Evolutionary conservation across 306 rosid species (phyloP).

Genomic region (Lagenaria siceraria): DNA sequence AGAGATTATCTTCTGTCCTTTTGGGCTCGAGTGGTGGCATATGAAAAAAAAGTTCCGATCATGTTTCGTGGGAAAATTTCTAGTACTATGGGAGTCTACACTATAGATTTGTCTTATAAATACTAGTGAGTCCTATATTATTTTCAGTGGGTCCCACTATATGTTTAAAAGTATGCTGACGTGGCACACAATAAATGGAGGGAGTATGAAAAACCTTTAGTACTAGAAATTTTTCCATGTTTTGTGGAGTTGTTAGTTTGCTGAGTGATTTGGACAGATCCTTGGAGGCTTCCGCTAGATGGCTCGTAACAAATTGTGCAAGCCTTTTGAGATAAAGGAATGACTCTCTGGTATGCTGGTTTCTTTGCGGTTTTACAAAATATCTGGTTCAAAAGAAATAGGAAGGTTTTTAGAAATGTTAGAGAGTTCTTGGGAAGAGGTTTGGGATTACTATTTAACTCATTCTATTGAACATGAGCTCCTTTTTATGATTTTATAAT

Average conservation of each 20-base stretch:
- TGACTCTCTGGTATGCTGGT: neutral
- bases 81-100: too few species aligned
- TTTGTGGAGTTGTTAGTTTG: neutral
- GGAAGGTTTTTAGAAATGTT: neutral
- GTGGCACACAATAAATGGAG: too few species aligned
- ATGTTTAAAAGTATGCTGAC: too few species aligned
- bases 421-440: neutral
- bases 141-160: too few species aligned
- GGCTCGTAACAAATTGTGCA: neutral
- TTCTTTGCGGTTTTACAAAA: neutral
- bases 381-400: neutral
- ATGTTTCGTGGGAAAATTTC: too few species aligned
- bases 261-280: neutral
- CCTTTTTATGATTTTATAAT: neutral
- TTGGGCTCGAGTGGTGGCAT: neutral
- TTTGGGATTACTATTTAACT: neutral
- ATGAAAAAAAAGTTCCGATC: neutral
- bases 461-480: neutral
- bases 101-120: too few species aligned
- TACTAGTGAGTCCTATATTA: too few species aligned
- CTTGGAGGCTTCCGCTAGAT: neutral
- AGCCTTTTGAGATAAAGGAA: neutral
- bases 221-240: too few species aligned
- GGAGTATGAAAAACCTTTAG: too few species aligned
- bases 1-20: neutral